phyloP scores from a whole-genome alignment of 2,329 filamentous ascomycete species.

The Stagonosporopsis cucurbitacearum region DNA sequence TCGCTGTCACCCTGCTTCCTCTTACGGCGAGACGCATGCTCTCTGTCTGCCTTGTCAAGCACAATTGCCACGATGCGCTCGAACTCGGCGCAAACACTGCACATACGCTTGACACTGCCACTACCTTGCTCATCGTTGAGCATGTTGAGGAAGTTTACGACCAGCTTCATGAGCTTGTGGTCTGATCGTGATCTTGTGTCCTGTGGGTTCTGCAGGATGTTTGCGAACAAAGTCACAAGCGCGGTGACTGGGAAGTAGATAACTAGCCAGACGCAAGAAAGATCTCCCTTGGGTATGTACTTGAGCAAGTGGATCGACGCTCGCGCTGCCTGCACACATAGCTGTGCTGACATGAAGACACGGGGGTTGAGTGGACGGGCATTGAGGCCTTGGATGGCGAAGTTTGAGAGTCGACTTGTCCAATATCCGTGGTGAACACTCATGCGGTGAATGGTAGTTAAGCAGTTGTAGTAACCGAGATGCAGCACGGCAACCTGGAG shows the following conservation, averaged over 20 bases:
- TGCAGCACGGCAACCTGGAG: constrained; percentile 93
- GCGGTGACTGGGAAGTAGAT: constrained; percentile 97
- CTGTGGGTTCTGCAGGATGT: constrained; percentile 93
- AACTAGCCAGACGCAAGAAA: constrained; percentile 94
- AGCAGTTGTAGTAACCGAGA: constrained; percentile 96
- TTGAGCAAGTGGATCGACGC: constrained; percentile 93
- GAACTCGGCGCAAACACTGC: constrained; percentile 93
- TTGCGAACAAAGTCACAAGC: constrained; percentile 92
- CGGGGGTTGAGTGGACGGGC: constrained; percentile 88
- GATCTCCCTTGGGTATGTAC: constrained; percentile 95
- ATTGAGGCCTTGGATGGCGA: constrained; percentile 92
- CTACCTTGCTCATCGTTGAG: constrained; percentile 89
- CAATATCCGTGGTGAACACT: constrained; percentile 97
- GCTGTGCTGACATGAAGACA: constrained; percentile 89
- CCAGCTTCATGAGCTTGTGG: constrained; percentile 86
- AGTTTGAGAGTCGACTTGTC: constrained; percentile 94
- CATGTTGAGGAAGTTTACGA: constrained; percentile 89
- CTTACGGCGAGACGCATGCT: constrained; percentile 80
- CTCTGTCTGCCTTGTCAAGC: constrained; percentile 88
- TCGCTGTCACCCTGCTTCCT: constrained; percentile 72
- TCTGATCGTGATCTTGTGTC: constrained; percentile 89
- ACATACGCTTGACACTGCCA: constrained; percentile 90
- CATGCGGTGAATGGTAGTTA: constrained; percentile 98
- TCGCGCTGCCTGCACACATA: constrained; percentile 90
- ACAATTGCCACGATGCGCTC: constrained; percentile 91